Evolutionary conservation across 2,329 filamentous ascomycete genomes (phyloP).

Genomic region (Colletotrichum eremochloae): DNA sequence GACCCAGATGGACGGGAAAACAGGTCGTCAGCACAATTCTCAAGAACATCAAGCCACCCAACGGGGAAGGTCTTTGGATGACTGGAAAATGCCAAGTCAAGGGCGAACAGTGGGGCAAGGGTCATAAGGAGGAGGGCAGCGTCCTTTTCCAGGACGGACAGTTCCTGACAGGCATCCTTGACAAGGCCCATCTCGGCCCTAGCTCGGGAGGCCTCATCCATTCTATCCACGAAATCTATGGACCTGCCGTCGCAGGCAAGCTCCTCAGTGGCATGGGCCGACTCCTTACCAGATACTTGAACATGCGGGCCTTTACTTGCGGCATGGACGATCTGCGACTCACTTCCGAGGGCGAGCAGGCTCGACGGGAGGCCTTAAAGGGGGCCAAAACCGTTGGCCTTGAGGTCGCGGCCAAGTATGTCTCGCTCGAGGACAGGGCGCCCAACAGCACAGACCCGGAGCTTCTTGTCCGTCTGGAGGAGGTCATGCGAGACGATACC

Average conservation of each 20-base stretch:
- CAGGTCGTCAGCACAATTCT: slow-evolving; percentile 94
- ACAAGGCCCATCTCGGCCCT: slow-evolving; percentile 95
- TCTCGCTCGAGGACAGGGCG: slow-evolving; percentile 79
- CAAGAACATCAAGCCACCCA: slow-evolving; percentile 87
- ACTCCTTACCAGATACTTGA: slow-evolving; percentile 87
- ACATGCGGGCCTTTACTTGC: slow-evolving; percentile 96
- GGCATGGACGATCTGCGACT: slow-evolving; percentile 96
- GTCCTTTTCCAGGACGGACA: slow-evolving; percentile 91
- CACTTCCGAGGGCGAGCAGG: slow-evolving; percentile 81
- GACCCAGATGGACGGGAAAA: slow-evolving; percentile 92
- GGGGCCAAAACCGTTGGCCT: slow-evolving; percentile 79
- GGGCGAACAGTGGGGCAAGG: slow-evolving; percentile 81
- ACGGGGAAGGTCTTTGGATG: slow-evolving; percentile 83
- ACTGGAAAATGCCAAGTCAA: slow-evolving; percentile 83
- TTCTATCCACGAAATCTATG: slow-evolving; percentile 92
- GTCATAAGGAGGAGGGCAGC: slow-evolving; percentile 78
- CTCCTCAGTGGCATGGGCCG: slow-evolving; percentile 90
- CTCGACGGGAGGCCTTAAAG: slow-evolving; percentile 76
- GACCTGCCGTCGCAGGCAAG: slow-evolving; percentile 86
- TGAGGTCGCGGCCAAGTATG: slow-evolving; percentile 87
- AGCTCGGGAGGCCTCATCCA: slow-evolving; percentile 90
- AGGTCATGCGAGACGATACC: slow-evolving; percentile 88
- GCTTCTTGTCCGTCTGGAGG: slow-evolving; percentile 83
- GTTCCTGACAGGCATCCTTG: slow-evolving; percentile 89
- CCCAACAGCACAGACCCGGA: slow-evolving; percentile 76